Evolutionary conservation across 805 yeast genomes (phyloP).

Genomic region (Saccharomycopsis oosterbeekiorum): DNA sequence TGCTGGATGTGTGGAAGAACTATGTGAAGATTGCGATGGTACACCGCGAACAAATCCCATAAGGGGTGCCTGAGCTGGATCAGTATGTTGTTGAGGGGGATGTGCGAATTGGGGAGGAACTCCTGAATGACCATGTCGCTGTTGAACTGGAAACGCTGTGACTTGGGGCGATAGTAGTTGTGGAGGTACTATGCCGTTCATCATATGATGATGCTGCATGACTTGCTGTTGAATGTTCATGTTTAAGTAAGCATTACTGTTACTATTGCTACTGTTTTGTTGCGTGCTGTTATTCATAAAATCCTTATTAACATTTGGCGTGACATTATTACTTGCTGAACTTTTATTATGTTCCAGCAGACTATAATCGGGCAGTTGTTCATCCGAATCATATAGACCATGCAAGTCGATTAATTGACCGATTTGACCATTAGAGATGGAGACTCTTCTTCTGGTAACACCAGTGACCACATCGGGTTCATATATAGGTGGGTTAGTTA

Average conservation of each 20-base stretch:
- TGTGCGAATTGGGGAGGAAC: not conserved
- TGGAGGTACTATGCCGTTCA: slow-evolving; percentile 22
- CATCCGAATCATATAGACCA: slow-evolving; percentile 22
- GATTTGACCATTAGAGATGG: slow-evolving; percentile 79
- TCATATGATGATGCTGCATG: not conserved
- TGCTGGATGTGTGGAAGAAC: not conserved
- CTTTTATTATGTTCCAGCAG: slow-evolving; percentile 5
- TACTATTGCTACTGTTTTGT: not conserved
- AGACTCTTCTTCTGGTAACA: slow-evolving; percentile 51
- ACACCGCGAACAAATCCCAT: not conserved
- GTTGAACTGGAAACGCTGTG: not conserved
- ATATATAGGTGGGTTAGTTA: slow-evolving; percentile 32
- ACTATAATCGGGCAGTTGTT: slow-evolving; percentile 2
- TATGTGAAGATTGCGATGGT: not conserved
- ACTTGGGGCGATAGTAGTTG: not conserved
- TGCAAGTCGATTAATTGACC: slow-evolving; percentile 49
- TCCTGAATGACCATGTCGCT: not conserved
- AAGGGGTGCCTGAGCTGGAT: not conserved
- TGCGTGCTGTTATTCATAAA: not conserved
- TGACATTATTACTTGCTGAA: slow-evolving; percentile 26
- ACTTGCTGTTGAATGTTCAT: not conserved
- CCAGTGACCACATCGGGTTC: slow-evolving; percentile 33
- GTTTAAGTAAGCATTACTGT: not conserved
- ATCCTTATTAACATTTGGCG: not conserved
- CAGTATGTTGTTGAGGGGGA: not conserved